A percentile compares a stretch with the other conserved stretches of the same genome.
Evolutionary conservation across 257 asterid species (phyloP).

Genomic region (Solanum bulbocastanum): DNA sequence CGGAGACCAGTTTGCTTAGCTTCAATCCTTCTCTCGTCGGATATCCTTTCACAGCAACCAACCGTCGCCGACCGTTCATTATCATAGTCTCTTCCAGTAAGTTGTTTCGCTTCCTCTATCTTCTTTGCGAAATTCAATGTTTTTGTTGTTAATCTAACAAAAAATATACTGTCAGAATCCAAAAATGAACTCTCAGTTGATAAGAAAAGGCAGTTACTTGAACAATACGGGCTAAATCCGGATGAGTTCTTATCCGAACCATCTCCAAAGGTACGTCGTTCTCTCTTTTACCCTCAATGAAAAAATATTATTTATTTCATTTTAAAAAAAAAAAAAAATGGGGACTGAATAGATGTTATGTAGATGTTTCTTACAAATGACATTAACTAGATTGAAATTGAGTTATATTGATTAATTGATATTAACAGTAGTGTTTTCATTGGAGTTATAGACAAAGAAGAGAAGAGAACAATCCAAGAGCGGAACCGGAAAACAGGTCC

Average conservation of each 20-base stretch:
- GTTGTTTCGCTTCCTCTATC: constrained; percentile 2
- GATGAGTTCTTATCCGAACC: constrained; percentile 59
- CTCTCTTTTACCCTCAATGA: background rate
- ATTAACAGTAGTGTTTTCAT: background rate
- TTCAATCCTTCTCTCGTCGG: constrained; percentile 9
- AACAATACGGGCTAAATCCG: constrained; percentile 68
- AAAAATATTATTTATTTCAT: background rate
- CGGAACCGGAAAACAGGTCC: constrained; percentile 16
- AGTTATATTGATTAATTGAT: background rate
- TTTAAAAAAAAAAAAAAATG: background rate
- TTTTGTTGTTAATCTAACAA: background rate
- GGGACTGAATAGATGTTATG: background rate
- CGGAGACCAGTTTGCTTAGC: constrained; percentile 10
- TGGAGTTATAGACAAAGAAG: constrained; percentile 34
- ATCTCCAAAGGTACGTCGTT: constrained; percentile 43
- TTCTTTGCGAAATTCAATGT: background rate
- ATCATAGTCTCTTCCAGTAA: constrained; percentile 46
- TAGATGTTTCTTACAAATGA: background rate
- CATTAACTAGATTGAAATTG: background rate
- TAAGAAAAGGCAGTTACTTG: constrained; percentile 55
- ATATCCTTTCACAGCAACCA: constrained; percentile 12
- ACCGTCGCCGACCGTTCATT: constrained; percentile 26
- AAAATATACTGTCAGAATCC: constrained; percentile 38
- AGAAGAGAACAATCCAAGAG: constrained; percentile 37
- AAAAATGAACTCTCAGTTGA: constrained; percentile 30